Evolutionary conservation across 768 basidiomycete genomes (phyloP).

Genomic region (Steccherinum ochraceum): DNA sequence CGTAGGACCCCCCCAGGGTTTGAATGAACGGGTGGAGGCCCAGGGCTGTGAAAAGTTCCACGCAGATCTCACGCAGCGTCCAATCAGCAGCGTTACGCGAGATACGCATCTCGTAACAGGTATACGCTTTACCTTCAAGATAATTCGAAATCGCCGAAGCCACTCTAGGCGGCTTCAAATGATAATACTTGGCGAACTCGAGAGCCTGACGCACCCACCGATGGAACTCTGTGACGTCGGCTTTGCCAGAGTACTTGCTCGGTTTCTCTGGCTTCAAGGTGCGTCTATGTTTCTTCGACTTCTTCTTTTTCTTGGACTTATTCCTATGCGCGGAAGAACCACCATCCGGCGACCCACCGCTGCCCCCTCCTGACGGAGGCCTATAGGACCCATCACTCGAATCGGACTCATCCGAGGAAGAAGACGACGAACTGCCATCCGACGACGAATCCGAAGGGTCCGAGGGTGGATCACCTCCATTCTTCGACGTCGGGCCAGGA

Average conservation of each 20-base stretch:
- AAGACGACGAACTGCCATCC: not conserved
- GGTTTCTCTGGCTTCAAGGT: not conserved
- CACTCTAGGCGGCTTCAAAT: not conserved
- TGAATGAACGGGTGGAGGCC: too few relatives aligned
- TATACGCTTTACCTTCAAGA: constrained; percentile 25
- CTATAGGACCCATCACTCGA: not conserved
- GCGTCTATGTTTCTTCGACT: too few relatives aligned
- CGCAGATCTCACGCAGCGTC: constrained; percentile 10
- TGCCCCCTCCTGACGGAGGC: not conserved
- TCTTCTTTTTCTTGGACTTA: too few relatives aligned
- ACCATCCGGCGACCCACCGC: not conserved
- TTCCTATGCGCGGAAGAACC: too few relatives aligned
- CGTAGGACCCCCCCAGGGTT: too few relatives aligned
- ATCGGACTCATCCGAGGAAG: not conserved
- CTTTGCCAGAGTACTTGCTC: not conserved
- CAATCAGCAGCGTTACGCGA: constrained; percentile 8
- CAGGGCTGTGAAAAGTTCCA: constrained; percentile 17
- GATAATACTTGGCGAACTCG: not conserved
- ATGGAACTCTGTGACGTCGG: not conserved
- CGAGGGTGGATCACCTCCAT: too few relatives aligned
- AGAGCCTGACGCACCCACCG: not conserved
- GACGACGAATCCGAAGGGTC: not conserved
- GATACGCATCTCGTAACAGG: constrained; percentile 20
- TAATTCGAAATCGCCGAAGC: constrained; percentile 14
- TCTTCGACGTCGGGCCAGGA: too few relatives aligned